Conservation (phyloP, 352 stramenopile species). For the Discostella stelligera region DNA sequence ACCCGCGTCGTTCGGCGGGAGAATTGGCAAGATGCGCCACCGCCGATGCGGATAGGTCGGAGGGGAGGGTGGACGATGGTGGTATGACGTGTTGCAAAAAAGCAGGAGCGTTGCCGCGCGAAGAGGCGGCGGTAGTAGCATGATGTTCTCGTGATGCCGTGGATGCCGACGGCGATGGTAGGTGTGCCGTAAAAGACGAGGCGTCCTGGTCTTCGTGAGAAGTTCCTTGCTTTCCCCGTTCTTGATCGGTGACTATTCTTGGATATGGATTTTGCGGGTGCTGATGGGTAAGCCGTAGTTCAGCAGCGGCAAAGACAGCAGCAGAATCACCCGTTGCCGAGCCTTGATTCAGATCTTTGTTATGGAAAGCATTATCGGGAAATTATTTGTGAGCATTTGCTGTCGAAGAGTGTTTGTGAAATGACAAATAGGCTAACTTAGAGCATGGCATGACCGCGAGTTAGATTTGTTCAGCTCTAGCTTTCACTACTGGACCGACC, state of each 20-base stretch:
- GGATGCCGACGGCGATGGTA: not conserved
- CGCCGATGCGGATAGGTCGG: not conserved
- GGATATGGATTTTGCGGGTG: no score
- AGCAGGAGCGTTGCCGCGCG: not conserved
- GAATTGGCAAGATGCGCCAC: slow-evolving; percentile 4
- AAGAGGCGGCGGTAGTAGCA: not conserved
- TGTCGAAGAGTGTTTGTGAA: no score
- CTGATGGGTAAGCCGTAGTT: no score
- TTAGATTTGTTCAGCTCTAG: no score
- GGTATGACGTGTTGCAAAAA: not conserved
- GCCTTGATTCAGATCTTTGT: not conserved
- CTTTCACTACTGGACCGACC: no score
- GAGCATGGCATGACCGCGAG: no score
- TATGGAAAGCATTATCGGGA: not conserved
- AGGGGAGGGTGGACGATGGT: not conserved
- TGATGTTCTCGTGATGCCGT: not conserved
- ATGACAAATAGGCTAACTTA: not conserved
- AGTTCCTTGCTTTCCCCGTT: no score
- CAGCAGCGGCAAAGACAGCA: no score
- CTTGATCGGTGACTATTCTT: no score
- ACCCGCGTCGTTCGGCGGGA: slow-evolving; percentile 26
- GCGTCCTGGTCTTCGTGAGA: no score
- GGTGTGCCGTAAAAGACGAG: no score
- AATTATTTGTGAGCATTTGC: not conserved
- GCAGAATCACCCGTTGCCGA: no score